A percentile compares a stretch with the other conserved stretches of the same genome.
Conservation (phyloP, 495 filamentous ascomycete genomes). For the Apodospora peruviana region DNA sequence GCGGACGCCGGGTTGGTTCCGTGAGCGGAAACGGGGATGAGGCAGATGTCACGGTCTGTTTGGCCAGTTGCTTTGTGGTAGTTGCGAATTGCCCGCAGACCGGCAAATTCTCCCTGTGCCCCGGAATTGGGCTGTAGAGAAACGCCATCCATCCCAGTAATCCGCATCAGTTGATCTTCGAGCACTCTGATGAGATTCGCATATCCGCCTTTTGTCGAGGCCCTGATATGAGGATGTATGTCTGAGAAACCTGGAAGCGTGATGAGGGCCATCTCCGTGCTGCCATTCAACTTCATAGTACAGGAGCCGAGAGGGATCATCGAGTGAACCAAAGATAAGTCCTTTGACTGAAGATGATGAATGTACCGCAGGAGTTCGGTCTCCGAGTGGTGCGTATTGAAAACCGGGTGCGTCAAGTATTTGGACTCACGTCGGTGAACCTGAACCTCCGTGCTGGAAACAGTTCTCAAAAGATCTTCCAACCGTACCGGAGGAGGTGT, state of each 20-base stretch:
- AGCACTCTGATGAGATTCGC: constrained; percentile 62
- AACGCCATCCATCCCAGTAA: constrained; percentile 86
- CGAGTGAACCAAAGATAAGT: constrained; percentile 90
- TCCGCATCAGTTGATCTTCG: constrained; percentile 69
- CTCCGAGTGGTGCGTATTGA: constrained; percentile 96
- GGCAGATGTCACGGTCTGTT: constrained; percentile 80
- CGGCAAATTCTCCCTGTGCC: constrained; percentile 94
- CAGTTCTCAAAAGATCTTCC: constrained; percentile 53
- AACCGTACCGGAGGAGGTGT: constrained; percentile 42
- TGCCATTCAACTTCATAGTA: constrained; percentile 99
- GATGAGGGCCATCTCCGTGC: constrained; percentile 80
- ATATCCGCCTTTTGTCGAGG: constrained; percentile 63
- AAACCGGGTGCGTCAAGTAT: constrained; percentile 88
- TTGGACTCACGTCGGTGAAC: constrained; percentile 67
- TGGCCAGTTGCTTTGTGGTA: constrained; percentile 63
- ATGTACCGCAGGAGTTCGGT: constrained; percentile 96
- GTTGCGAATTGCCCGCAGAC: constrained; percentile 86
- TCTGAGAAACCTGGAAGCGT: constrained; percentile 81
- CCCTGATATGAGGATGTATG: constrained; percentile 77
- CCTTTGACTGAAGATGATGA: constrained; percentile 89
- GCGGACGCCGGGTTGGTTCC: constrained; percentile 96
- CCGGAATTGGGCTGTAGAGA: constrained; percentile 96
- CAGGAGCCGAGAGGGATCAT: constrained; percentile 99
- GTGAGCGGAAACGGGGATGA: constrained; percentile 95
- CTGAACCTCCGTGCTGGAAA: too few relatives aligned